A percentile compares a stretch with the other conserved stretches of the same genome.
Conservation (phyloP, 1,139 yeast species). For the Saccharomyces hybrid region DNA sequence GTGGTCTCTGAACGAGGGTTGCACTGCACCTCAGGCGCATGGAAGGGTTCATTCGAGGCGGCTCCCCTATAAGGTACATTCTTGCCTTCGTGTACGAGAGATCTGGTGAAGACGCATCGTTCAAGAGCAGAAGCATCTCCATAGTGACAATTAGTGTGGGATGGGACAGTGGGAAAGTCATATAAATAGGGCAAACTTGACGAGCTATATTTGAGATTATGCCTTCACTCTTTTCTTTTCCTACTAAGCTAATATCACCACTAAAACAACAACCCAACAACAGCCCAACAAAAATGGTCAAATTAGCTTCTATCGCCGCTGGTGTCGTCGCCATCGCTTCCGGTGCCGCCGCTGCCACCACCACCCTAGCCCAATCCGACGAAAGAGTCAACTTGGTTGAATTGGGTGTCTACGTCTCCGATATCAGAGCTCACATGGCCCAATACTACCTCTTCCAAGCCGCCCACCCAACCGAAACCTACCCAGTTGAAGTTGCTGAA, state of each 20-base stretch:
- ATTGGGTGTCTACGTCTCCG: too few species aligned
- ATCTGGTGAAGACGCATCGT: neutral
- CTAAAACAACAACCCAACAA: neutral
- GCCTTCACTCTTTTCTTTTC: neutral
- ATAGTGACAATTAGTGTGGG: neutral
- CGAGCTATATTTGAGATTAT: neutral
- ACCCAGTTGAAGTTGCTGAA: too few species aligned
- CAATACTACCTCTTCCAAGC: too few species aligned
- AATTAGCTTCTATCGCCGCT: neutral
- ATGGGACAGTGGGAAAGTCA: neutral
- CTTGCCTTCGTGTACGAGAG: neutral
- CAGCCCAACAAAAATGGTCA: neutral
- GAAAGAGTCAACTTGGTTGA: too few species aligned
- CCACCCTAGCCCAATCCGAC: too few species aligned
- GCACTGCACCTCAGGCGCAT: neutral
- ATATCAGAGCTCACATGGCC: too few species aligned
- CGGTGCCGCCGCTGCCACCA: neutral
- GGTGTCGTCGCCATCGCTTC: neutral
- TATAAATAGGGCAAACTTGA: neutral
- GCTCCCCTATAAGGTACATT: neutral
- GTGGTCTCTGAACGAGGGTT: neutral
- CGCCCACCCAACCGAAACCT: too few species aligned
- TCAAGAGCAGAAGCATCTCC: neutral
- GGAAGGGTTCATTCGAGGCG: neutral
- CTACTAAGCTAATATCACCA: neutral